These are phyloP conservation scores for Buddleja alternifolia DNA, from an alignment of 257 asterid genomes.

Conservation along the genomic window DNA sequence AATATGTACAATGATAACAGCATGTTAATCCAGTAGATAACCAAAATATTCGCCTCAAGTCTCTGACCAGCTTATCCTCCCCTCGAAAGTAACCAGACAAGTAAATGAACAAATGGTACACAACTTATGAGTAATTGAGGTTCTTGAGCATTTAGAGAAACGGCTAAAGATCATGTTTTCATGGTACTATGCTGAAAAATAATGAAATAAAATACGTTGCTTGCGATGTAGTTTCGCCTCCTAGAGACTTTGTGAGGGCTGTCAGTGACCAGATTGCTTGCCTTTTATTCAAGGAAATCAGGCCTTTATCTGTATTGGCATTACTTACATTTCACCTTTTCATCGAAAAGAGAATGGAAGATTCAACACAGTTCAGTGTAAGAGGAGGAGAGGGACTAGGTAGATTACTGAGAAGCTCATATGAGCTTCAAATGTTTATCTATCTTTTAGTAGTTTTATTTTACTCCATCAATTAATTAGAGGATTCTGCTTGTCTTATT, in stretches of 20 bases:
- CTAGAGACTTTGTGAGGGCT: neutral
- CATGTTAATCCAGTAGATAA: neutral
- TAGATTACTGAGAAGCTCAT: slow-evolving; percentile 15
- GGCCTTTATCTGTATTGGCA: slow-evolving; percentile 1
- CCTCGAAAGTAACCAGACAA: neutral
- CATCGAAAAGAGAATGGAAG: slow-evolving; percentile 1
- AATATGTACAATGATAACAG: neutral
- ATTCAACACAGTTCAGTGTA: neutral
- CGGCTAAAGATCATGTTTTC: neutral
- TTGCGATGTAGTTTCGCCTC: slow-evolving; percentile 3
- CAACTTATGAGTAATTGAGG: neutral
- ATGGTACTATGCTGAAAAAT: neutral
- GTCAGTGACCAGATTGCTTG: slow-evolving; percentile 6
- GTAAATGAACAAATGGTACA: neutral
- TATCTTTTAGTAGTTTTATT: neutral
- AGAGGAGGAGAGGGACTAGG: slow-evolving; percentile 3
- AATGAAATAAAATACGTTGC: neutral
- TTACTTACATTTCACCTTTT: neutral
- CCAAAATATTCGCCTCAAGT: neutral
- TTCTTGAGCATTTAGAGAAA: slow-evolving; percentile 9
- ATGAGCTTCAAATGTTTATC: slow-evolving; percentile 13
- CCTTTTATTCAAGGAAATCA: neutral
- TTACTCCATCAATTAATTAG: slow-evolving; percentile 8
- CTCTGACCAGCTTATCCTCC: neutral
- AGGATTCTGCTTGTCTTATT: slow-evolving; percentile 3